Base-by-base conservation (phyloP, 805 yeast species). In the Ogataea nonfermentans region DNA sequence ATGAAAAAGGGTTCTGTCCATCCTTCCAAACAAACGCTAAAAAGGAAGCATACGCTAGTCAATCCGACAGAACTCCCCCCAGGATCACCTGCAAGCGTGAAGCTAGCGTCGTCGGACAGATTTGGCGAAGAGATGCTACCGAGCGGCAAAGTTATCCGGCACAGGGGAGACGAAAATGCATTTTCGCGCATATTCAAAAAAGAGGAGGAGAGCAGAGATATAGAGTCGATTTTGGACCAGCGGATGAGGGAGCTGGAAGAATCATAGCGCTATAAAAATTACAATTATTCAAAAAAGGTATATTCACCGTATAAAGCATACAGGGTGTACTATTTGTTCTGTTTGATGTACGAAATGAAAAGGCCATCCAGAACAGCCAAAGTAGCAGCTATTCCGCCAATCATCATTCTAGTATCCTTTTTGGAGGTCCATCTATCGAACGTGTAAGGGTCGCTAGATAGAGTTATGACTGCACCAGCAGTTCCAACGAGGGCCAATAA, bases 101-200 rank as follows among this genome's bases (percentile, higher is more conserved):
- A 53, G 27, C 47, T 54, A 12, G 61, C 56, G 1, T 49, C 67
- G 0, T 49, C 65, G 2, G 70, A 63, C 42, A 47, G 61, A 31
- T 73, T 67, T 49, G 73, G 67, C 7, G 70, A 68, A 30, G 91
- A 82, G 48, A 63, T 79, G 32, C 67, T 85, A 41, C 95, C 95
- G 1, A 81, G 90, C 57, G 95, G 95, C 25, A 76, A 81, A 46
- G 62, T 78, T 11, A 67, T 84, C 15, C 73, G 70, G 64, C 51
- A 65, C 12, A 44, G 57, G 33, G 26, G 39, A 9, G 62, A 55
- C 13, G 44, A 56, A 4, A 44, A 51, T 8, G 47, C 62, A 40
- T 51, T 61, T 38, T 49, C 58, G 9, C 64, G 53, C 34, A 28
- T 71, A 1, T 65, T 65, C 3, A 71, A 67, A 42, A 55, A 68